Conservation (phyloP, 2,329 filamentous ascomycete species). For the Fusarium sp. region DNA sequence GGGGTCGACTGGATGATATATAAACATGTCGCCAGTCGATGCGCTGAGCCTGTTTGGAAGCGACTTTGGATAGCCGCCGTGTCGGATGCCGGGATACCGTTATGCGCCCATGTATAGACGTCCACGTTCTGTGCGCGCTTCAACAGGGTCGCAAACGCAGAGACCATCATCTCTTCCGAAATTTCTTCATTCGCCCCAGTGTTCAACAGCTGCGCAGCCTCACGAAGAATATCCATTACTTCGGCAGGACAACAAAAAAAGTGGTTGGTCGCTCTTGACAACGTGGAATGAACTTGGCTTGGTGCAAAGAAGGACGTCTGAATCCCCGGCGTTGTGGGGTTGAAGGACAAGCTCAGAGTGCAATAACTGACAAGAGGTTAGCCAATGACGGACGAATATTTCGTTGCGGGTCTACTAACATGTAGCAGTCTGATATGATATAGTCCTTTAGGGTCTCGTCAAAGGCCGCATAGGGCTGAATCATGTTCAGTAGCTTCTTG, state of each 20-base stretch:
- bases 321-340: slow-evolving; percentile 48
- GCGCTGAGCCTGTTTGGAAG: slow-evolving; percentile 58
- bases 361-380: slow-evolving; percentile 55
- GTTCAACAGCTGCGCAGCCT: slow-evolving; percentile 57
- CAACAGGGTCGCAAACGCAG: slow-evolving; percentile 53
- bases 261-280: slow-evolving; percentile 59
- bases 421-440: slow-evolving; percentile 64
- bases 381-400: not conserved
- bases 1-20: slow-evolving; percentile 62
- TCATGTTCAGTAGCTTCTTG: slow-evolving; percentile 58
- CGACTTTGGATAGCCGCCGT: slow-evolving; percentile 54
- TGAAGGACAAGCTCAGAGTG: slow-evolving; percentile 61
- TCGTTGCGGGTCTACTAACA: slow-evolving; percentile 48
- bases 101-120: slow-evolving; percentile 57
- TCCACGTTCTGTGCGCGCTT: slow-evolving; percentile 57
- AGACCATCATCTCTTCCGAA: slow-evolving; percentile 44
- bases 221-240: slow-evolving; percentile 60
- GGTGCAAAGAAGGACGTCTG: slow-evolving; percentile 53
- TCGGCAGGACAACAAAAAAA: slow-evolving; percentile 64
- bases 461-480: slow-evolving; percentile 53
- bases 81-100: slow-evolving; percentile 54
- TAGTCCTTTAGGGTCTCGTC: slow-evolving; percentile 59
- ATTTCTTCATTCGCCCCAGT: slow-evolving; percentile 45
- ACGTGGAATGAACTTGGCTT: slow-evolving; percentile 54
- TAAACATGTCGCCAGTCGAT: slow-evolving; percentile 60